Evolutionary conservation across 805 yeast species (phyloP).

Genomic region (Wickerhamomyces chaumierensis): DNA sequence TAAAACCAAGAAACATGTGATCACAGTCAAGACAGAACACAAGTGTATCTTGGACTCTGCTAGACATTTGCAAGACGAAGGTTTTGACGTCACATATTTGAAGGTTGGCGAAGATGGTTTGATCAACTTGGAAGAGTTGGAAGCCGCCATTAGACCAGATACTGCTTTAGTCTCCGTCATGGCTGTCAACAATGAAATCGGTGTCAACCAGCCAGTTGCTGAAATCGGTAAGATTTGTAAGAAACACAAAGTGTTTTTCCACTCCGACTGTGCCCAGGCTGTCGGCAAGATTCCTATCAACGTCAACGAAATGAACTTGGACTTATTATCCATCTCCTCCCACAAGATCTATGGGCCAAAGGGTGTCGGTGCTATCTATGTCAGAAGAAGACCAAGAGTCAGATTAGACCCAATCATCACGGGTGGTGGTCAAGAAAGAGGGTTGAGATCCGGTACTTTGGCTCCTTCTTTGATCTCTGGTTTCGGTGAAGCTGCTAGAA

Average conservation of each 20-base stretch:
- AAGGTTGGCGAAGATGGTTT: slow-evolving; percentile 78
- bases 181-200: slow-evolving; percentile 98
- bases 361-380: slow-evolving; percentile 92
- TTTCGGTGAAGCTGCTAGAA: slow-evolving; percentile 93
- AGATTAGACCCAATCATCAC: slow-evolving; percentile 89
- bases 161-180: slow-evolving; percentile 84
- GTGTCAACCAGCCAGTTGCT: slow-evolving; percentile 91
- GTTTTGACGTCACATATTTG: slow-evolving; percentile 89
- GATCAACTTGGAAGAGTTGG: slow-evolving; percentile 65
- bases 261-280: slow-evolving; percentile 96
- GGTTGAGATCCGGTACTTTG: slow-evolving; percentile 90
- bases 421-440: slow-evolving; percentile 99
- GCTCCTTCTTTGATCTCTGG: slow-evolving; percentile 96
- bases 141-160: slow-evolving; percentile 77
- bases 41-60: slow-evolving; percentile 98
- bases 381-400: slow-evolving; percentile 96
- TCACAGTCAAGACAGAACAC: slow-evolving; percentile 95
- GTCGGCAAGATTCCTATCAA: slow-evolving; percentile 89
- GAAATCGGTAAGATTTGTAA: slow-evolving; percentile 88
- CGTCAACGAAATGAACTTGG: slow-evolving; percentile 88
- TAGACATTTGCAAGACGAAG: slow-evolving; percentile 90
- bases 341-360: slow-evolving; percentile 97
- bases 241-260: slow-evolving; percentile 85
- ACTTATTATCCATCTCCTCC: slow-evolving; percentile 84
- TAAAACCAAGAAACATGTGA: slow-evolving; percentile 83